Evolutionary conservation across 2,329 filamentous ascomycete genomes (phyloP), one percentile per base, ranked within the genome.

Genomic region (Colletotrichum lentis): DNA sequence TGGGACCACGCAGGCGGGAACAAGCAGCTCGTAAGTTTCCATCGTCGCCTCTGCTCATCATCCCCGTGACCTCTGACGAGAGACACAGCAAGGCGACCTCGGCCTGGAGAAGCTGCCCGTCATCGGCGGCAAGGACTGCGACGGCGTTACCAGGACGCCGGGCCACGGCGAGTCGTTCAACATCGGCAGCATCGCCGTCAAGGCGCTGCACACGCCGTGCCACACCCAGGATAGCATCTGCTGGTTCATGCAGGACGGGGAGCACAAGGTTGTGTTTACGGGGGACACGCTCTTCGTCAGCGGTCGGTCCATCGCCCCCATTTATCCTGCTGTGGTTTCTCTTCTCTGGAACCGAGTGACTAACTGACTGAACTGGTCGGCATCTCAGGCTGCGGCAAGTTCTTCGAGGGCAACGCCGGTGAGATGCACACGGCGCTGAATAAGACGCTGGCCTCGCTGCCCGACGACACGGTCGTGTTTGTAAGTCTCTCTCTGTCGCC

Each of bases 171-270:
- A 93, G 72, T 88, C 84, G 3, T 97, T 97, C 83, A 90, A 88
- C 71, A 88, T 99, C 70, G 96, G 96, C 64, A 85, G 86, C 72
- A 96, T 99, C 78, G 85, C 86, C 16, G 91, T 97, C 65, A 95
- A 88, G 76, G 91, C 92, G 27, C 83, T 98, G n/a, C 92, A 98
- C 80, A 99, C 96, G 14, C 96, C 96, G 1, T 99, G 96, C 79
- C 96, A 99, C 78, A 99, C 96, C 1, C 94, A 97, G 81, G 96
- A 99, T 81, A 97, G 94, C 79, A 97, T 99, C 77, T 99, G 96
- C 84, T 99, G 90, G 83, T 93, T 90, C 73, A 89, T 96, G 83
- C 88, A 97, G 79, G 95, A 99, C 75, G 90, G 88, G 22, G 83
- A 88, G 55, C 81, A 86, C 64, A 90, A 87, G 74, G 94, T 86